Evolutionary conservation across 2,329 filamentous ascomycete genomes (phyloP).

Genomic region (Colletotrichum cereale): DNA sequence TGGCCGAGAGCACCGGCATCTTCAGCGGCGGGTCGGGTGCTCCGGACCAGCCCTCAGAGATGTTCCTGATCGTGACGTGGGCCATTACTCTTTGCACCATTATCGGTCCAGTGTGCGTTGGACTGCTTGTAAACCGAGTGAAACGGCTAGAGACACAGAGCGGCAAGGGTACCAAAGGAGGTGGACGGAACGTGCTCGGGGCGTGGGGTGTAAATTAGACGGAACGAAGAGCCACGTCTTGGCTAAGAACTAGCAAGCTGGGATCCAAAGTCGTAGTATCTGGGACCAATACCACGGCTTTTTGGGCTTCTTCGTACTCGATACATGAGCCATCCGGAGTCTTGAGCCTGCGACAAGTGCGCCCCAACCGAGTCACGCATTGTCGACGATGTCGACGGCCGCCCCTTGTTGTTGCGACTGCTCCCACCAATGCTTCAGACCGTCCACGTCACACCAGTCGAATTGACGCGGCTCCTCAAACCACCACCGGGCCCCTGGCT

Average conservation of each 20-base stretch:
- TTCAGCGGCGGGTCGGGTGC: conserved; percentile 47
- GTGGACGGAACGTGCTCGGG: conserved; percentile 34
- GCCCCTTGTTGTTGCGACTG: conserved; percentile 11
- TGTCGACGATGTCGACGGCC: neutral
- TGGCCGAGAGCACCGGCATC: conserved; percentile 68
- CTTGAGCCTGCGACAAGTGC: neutral
- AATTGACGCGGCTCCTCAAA: conserved; percentile 60
- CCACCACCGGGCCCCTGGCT: conserved; percentile 61
- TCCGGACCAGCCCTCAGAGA: conserved; percentile 48
- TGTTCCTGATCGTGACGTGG: conserved; percentile 68
- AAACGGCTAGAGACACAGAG: conserved; percentile 46
- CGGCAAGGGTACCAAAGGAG: neutral
- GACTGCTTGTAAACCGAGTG: conserved; percentile 59
- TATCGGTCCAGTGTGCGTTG: conserved; percentile 62
- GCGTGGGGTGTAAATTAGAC: conserved; percentile 36
- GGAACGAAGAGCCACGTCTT: neutral
- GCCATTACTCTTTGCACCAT: conserved; percentile 68
- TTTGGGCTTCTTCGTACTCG: conserved; percentile 1
- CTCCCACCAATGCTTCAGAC: conserved; percentile 61
- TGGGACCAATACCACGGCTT: conserved; percentile 20
- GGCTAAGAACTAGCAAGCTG: neutral
- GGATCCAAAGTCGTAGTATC: neutral
- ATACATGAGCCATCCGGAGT: neutral
- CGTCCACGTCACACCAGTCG: conserved; percentile 63
- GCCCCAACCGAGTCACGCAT: conserved; percentile 18